Evolutionary conservation across 1,284 basidiomycete genomes (phyloP).

Genomic region (Omphalotus olearius): DNA sequence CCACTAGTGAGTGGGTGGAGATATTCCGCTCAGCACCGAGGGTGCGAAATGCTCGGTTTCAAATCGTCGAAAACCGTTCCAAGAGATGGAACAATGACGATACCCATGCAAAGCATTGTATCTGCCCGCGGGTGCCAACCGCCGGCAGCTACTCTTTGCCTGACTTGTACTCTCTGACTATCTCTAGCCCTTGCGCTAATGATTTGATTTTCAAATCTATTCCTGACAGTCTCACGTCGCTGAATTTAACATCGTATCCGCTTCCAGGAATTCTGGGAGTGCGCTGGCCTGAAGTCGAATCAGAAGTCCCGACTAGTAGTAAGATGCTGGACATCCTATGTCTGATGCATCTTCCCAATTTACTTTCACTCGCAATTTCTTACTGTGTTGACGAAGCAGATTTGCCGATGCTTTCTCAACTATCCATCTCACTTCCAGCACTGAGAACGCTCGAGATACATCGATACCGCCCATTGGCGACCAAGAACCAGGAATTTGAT

Average conservation of each 20-base stretch:
- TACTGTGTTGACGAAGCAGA: constrained; percentile 4
- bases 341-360: constrained; percentile 1
- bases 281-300: constrained; percentile 3
- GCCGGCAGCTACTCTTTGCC: not conserved
- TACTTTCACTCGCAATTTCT: constrained; percentile 7
- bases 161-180: constrained; percentile 10
- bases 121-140: not conserved
- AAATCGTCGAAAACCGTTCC: not conserved
- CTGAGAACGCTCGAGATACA: constrained; percentile 10
- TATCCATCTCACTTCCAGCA: not conserved
- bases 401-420: not conserved
- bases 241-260: constrained; percentile 9
- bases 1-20: not conserved
- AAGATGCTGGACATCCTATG: constrained; percentile 4
- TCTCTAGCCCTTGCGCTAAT: constrained; percentile 8
- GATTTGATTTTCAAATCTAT: constrained; percentile 5
- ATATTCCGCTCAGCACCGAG: constrained; percentile 7
- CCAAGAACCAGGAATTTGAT: constrained; percentile 4
- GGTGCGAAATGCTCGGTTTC: constrained; percentile 1
- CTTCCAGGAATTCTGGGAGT: constrained; percentile 5
- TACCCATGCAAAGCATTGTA: not conserved
- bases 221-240: constrained; percentile 9
- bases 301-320: constrained; percentile 7
- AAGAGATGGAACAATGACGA: not conserved
- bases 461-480: constrained; percentile 8